These are phyloP conservation scores for Dactylis glomerata DNA, from an alignment of 176 grass and related monocot species.

Conservation along the genomic window DNA sequence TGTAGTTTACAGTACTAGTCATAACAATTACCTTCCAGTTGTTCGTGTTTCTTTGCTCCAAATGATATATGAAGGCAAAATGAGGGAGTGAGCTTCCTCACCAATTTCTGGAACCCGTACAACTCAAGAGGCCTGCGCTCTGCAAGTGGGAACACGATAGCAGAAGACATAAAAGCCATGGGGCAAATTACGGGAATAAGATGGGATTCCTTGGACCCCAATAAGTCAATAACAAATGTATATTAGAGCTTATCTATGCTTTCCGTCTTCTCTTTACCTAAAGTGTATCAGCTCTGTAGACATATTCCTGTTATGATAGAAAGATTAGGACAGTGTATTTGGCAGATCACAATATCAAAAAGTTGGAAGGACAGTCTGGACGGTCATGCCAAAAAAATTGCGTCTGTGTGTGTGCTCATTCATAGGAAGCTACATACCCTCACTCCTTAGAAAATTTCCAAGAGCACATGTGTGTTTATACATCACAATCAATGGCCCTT, in stretches of 20 bases:
- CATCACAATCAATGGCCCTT: conserved; percentile 18
- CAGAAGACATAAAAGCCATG: conserved; percentile 21
- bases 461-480: conserved; percentile 1
- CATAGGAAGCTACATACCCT: conserved; percentile 13
- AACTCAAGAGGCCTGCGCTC: neutral
- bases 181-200: conserved; percentile 37
- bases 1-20: neutral
- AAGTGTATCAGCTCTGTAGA: conserved; percentile 22
- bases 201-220: conserved; percentile 36
- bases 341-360: conserved; percentile 34
- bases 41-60: neutral
- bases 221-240: conserved; percentile 37
- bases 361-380: neutral
- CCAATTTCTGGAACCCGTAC: neutral
- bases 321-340: conserved; percentile 35
- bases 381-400: neutral
- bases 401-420: neutral
- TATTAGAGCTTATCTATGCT: conserved; percentile 36
- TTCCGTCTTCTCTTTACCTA: conserved; percentile 32
- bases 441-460: neutral
- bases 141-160: conserved; percentile 29
- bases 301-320: conserved; percentile 36
- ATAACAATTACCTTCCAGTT: neutral
- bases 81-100: neutral
- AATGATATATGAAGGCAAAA: neutral